A percentile compares a stretch with the other conserved stretches of the same genome.
These are phyloP conservation scores for Phytophthora melonis DNA, from an alignment of 352 stramenopile species.

Conservation along the genomic window DNA sequence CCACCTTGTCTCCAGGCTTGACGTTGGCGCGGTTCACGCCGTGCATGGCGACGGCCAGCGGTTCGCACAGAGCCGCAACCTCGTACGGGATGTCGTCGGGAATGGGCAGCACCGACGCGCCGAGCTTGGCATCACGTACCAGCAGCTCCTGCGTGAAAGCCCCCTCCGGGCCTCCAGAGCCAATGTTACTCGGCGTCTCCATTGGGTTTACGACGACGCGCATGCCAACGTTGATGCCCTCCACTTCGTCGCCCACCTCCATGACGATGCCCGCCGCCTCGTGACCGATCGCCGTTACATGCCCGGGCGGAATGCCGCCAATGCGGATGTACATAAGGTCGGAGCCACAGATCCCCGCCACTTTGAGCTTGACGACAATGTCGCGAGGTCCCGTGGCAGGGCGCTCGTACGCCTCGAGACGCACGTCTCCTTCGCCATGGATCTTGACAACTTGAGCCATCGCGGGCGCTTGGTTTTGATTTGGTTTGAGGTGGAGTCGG, in stretches of 20 bases:
- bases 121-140: slow-evolving; percentile 35
- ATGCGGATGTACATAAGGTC: slow-evolving; percentile 40
- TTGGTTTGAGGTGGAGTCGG: not conserved
- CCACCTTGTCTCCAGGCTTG: slow-evolving; percentile 36
- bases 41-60: slow-evolving; percentile 35
- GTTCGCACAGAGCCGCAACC: slow-evolving; percentile 32
- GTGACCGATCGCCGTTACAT: slow-evolving; percentile 34
- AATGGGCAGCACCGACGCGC: slow-evolving; percentile 34
- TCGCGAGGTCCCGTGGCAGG: slow-evolving; percentile 29
- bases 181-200: slow-evolving; percentile 39
- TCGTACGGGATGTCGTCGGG: slow-evolving; percentile 33
- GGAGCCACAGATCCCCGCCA: slow-evolving; percentile 38
- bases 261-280: slow-evolving; percentile 34
- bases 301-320: slow-evolving; percentile 32
- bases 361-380: slow-evolving; percentile 35
- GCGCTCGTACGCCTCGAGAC: slow-evolving; percentile 36
- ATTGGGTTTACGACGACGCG: slow-evolving; percentile 39
- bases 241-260: slow-evolving; percentile 32
- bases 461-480: slow-evolving; percentile 7
- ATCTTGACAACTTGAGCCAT: slow-evolving; percentile 39
- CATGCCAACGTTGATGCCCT: slow-evolving; percentile 34
- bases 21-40: slow-evolving; percentile 36
- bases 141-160: slow-evolving; percentile 36
- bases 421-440: slow-evolving; percentile 32
- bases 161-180: slow-evolving; percentile 28